Base-by-base conservation (phyloP, 495 filamentous ascomycete species). In the Talaromyces stipitatus region DNA sequence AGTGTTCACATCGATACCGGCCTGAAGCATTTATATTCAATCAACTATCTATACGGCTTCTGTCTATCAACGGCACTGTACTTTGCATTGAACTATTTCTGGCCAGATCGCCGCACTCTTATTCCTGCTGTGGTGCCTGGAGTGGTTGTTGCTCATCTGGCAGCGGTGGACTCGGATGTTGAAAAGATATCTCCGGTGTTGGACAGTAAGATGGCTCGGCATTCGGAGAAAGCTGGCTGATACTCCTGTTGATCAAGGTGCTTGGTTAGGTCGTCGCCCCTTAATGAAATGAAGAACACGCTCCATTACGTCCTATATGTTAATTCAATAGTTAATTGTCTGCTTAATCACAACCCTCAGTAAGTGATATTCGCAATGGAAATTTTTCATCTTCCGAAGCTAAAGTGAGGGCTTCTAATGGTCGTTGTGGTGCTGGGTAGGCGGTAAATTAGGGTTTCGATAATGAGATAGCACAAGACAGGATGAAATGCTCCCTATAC, bases 11-110 rank as follows among this genome's bases (percentile, higher is more conserved):
- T 67, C 36, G n/a, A 59, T 33, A 57, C 58, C 5, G 66, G 63
- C 18, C 61, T 61, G 14, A 29, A 54, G 36, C 66, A 82, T 56
- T 65, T 80, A 2, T 82, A 78, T 55, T 74, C 74, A 5, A 73
- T 82, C 50, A 73, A 75, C 52, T 82, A 76, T 71, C 58, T 82
- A 27, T 80, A 76, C 55, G 78, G 78, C 9, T 82, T 82, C 61
- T 60, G 67, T 45, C 63, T 62, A 10, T 70, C 70, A 6, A 67
- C 72, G 12, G 28, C 74, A n/a, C 58, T 77, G 3, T 77, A 78
- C 58, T 59, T 55, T 55, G 32, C 32, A 4, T 55, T 59, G 50
- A 59, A 59, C 52, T 46, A 59, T 27, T 55, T 55, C 22, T 29
- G 26, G 50, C 50, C 50, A 3, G 26, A 53, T 53, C 50, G 50